phyloP scores from a whole-genome alignment of 1,284 basidiomycete genomes.

The Microbotryum violaceum region DNA sequence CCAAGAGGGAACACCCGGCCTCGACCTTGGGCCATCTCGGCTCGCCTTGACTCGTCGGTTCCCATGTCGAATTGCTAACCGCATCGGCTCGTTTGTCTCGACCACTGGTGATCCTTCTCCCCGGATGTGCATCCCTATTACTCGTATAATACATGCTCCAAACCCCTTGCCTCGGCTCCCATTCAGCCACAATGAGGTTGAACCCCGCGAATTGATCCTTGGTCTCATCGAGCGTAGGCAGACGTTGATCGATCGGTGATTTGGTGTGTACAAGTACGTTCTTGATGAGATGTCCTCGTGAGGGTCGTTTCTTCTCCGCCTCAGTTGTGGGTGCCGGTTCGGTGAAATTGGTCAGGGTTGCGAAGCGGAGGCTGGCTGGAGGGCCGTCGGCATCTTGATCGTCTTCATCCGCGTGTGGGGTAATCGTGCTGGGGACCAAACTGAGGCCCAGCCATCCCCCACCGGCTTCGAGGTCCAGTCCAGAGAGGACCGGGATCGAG shows the following conservation, averaged over 20 bases:
- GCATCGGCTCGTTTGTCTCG: constrained; percentile 9
- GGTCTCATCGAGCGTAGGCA: constrained; percentile 13
- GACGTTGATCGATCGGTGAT: constrained; percentile 13
- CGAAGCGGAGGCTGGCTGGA: constrained; percentile 17
- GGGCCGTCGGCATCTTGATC: no score
- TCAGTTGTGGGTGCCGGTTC: constrained; percentile 14
- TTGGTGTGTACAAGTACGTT: constrained; percentile 6
- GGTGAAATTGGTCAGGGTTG: constrained; percentile 34
- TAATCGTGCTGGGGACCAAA: constrained; percentile 8
- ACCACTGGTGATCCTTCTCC: constrained; percentile 8
- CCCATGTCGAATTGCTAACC: constrained; percentile 28
- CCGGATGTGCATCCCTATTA: constrained; percentile 20
- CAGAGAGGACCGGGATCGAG: constrained; percentile 21
- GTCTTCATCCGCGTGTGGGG: no score
- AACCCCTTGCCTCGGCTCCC: neutral
- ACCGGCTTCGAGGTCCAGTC: constrained; percentile 32
- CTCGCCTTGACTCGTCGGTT: constrained; percentile 14
- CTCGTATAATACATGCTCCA: constrained; percentile 28
- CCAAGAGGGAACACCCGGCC: constrained; percentile 22
- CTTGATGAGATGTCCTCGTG: constrained; percentile 20
- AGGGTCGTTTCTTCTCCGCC: constrained; percentile 8
- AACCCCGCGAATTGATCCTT: constrained; percentile 31
- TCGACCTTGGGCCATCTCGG: constrained; percentile 33
- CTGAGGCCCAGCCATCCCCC: constrained; percentile 34
- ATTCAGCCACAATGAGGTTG: constrained; percentile 32